A percentile compares a stretch with the other conserved stretches of the same genome.
phyloP scores from a whole-genome alignment of 2,329 filamentous ascomycete species.

The Metarhizium album region DNA sequence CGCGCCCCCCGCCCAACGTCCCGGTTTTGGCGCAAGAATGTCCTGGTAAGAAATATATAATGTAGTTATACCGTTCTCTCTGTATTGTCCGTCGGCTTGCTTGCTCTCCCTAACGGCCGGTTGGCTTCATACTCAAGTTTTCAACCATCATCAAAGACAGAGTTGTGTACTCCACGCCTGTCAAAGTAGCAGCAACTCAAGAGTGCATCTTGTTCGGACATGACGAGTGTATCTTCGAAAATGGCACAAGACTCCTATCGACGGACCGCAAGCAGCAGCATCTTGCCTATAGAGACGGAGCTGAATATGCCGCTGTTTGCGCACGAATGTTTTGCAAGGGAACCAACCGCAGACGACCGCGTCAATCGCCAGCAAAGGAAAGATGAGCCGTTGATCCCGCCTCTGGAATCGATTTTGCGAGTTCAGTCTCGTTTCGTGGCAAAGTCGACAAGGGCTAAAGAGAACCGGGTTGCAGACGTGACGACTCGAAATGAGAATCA shows the following conservation, averaged over 20 bases:
- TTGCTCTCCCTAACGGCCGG: too few relatives aligned
- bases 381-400: background rate
- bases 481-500: too few relatives aligned
- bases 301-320: background rate
- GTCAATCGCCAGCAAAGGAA: background rate
- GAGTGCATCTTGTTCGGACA: background rate
- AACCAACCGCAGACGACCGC: background rate
- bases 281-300: background rate
- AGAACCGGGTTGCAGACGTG: too few relatives aligned
- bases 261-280: background rate
- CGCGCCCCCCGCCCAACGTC: background rate
- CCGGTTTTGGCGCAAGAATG: background rate
- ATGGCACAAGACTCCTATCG: background rate
- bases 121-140: too few relatives aligned
- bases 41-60: background rate
- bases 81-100: too few relatives aligned
- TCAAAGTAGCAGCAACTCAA: background rate
- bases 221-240: background rate
- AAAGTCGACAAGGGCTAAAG: too few relatives aligned
- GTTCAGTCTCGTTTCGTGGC: background rate
- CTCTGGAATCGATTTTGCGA: background rate
- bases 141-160: too few relatives aligned
- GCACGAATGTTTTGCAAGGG: background rate
- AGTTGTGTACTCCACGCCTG: too few relatives aligned
- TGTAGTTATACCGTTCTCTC: too few relatives aligned